phyloP scores from a whole-genome alignment of 2,329 filamentous ascomycete species.

The Xenosphaeropsis pyriputrescens region DNA sequence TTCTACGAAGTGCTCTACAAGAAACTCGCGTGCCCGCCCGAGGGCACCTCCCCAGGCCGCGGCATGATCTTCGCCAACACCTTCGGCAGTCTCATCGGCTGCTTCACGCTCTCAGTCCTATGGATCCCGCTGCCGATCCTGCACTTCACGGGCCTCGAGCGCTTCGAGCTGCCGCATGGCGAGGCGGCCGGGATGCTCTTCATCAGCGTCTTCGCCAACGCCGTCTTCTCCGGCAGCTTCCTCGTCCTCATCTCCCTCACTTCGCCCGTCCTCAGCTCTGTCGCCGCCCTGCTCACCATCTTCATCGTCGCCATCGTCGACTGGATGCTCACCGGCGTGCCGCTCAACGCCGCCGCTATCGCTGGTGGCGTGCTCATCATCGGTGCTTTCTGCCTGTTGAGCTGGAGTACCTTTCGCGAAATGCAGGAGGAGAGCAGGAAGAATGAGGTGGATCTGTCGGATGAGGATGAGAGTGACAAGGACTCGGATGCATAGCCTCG shows the following conservation, averaged over 20 bases:
- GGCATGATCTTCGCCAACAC: conserved; percentile 93
- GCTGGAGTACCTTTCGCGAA: conserved; percentile 85
- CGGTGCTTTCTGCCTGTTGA: conserved; percentile 71
- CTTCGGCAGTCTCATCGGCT: conserved; percentile 75
- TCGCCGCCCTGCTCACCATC: conserved; percentile 87
- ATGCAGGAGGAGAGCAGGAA: conserved; percentile 72
- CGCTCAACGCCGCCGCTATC: conserved; percentile 61
- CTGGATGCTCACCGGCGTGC: conserved; percentile 68
- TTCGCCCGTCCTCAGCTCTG: conserved; percentile 79
- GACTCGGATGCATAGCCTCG: conserved; percentile 12
- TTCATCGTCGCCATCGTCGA: conserved; percentile 92
- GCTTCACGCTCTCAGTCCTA: conserved; percentile 72
- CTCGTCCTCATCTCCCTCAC: conserved; percentile 86
- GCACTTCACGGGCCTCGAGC: conserved; percentile 65
- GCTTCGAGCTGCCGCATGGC: conserved; percentile 67
- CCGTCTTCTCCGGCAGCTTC: conserved; percentile 84
- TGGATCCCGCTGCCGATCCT: conserved; percentile 87
- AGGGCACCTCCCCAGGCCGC: conserved; percentile 70
- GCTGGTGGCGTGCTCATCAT: conserved; percentile 79
- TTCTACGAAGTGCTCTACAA: conserved; percentile 98
- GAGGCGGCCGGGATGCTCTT: conserved; percentile 67
- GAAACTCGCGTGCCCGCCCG: conserved; percentile 79
- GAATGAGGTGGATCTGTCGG: conserved; percentile 24
- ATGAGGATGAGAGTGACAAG: conserved; percentile 28
- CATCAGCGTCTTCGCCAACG: conserved; percentile 74